Base-by-base conservation (phyloP, 306 rosid genomes). In the Neltuma alba region DNA sequence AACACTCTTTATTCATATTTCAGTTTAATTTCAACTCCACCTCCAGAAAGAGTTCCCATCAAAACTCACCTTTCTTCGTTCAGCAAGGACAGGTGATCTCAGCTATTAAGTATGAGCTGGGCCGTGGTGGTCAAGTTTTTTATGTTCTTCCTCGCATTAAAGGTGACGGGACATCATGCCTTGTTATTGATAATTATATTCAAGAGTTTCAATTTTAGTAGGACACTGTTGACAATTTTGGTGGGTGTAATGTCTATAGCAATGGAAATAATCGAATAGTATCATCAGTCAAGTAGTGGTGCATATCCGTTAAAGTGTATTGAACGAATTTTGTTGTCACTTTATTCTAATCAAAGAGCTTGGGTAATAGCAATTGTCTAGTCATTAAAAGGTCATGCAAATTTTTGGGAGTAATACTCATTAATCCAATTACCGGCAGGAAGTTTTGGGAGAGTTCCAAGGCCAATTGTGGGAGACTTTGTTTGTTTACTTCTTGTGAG, bases 11-110 rank as follows among this genome's bases (percentile, higher is more conserved):
- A 66, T 72, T 76, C 76, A 55, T 64, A 21, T 89, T 88, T 76
- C 93, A 94, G 99, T 88, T 89, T 94, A 89, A 94, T 94, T 74
- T 79, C 97, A 58, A 94, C 99, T 82, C 97, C 99, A 74, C 99
- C 99, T 67, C 98, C 98, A 41, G 99, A 94, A 91, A 88, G 99
- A 82, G 92, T 92, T 64, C 98, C 99, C 11, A 94, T 94, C 80
- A 89, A 84, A 86, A 92, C 97, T 82, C 92, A 92, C 78, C 97
- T 92, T 71, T 90, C 94, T 69, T 79, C 97, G 61, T 91, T 87
- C 88, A 85, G 90, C 82, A 85, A 91, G 88, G 91, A 92, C 72
- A 90, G 75, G 90, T 88, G 80, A 75, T 87, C 67, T 88, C 97
- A 57, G 92, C 98, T 57, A 89, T 94, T 79, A 83, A 80, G 80